Evolutionary conservation across 176 grass and related monocot species (phyloP).

Genomic region (Oryza glaberrima): DNA sequence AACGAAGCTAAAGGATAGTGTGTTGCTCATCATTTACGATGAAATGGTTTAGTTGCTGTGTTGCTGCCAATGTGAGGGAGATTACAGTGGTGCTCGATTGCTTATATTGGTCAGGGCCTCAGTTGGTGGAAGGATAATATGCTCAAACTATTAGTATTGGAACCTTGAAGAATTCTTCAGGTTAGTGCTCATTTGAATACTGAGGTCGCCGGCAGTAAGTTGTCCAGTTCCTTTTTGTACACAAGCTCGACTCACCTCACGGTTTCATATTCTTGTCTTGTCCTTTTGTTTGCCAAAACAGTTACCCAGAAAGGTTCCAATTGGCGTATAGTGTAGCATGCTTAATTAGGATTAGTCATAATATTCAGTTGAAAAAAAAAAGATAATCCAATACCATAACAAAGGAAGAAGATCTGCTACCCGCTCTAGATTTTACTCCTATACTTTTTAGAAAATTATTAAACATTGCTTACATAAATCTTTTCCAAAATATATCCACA

Average conservation of each 20-base stretch:
- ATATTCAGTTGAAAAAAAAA: not conserved
- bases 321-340: not conserved
- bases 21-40: not conserved
- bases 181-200: slow-evolving; percentile 2
- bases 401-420: too few species aligned
- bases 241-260: not conserved
- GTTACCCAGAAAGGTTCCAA: not conserved
- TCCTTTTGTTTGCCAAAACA: not conserved
- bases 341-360: not conserved
- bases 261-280: not conserved
- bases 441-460: too few species aligned
- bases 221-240: slow-evolving; percentile 11
- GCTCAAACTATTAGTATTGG: not conserved
- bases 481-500: too few species aligned
- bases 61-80: not conserved
- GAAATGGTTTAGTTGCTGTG: not conserved
- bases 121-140: not conserved
- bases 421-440: too few species aligned
- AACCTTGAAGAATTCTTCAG: not conserved
- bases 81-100: not conserved
- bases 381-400: not conserved
- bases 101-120: slow-evolving; percentile 8
- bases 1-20: not conserved
- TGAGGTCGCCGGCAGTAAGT: not conserved
- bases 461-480: too few species aligned